These are phyloP conservation scores for Oenanthe javanica DNA, from an alignment of 140 eudicot genomes.

Conservation along the genomic window DNA sequence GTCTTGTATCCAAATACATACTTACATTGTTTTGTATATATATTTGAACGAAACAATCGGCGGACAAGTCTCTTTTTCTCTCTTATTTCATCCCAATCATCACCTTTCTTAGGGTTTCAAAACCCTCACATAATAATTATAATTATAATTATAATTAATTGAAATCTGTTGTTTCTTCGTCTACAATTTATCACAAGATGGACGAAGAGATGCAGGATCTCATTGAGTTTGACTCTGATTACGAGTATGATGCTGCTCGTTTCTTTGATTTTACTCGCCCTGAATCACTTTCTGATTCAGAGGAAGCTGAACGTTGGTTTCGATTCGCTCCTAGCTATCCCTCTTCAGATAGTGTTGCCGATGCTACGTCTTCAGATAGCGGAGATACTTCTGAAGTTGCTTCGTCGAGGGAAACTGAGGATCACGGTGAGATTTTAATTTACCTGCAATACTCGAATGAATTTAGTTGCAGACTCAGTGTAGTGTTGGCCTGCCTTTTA, in stretches of 20 bases:
- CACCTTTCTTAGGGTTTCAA: neutral
- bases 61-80: neutral
- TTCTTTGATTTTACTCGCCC: constrained; percentile 49
- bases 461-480: neutral
- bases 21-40: neutral
- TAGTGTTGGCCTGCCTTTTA: neutral
- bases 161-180: constrained; percentile 6
- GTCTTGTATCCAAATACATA: neutral
- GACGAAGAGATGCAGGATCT: constrained; percentile 45
- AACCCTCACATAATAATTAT: neutral
- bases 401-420: constrained; percentile 8
- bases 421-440: constrained; percentile 13
- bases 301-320: constrained; percentile 67
- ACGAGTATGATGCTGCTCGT: constrained; percentile 70
- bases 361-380: neutral
- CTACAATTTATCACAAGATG: constrained; percentile 16
- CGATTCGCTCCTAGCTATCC: constrained; percentile 49
- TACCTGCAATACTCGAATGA: neutral
- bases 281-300: constrained; percentile 43
- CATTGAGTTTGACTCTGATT: constrained; percentile 40
- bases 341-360: too few relatives aligned
- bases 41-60: constrained; percentile 1
- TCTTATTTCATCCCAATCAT: neutral
- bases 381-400: constrained; percentile 13
- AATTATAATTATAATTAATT: neutral